phyloP scores from a whole-genome alignment of 108 stramenopile species.

The Bacterosira constricta region DNA sequence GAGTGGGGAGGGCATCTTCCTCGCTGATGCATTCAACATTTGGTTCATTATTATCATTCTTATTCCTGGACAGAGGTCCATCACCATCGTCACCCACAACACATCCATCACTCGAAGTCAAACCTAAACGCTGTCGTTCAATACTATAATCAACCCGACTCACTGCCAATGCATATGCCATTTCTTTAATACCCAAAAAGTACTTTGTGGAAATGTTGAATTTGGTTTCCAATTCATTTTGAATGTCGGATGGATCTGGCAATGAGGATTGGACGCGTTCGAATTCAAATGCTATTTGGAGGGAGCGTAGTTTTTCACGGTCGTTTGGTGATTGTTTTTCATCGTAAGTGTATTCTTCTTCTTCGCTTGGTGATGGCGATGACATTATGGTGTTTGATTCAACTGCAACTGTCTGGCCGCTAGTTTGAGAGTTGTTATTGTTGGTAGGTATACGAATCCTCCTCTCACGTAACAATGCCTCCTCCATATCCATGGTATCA shows the following conservation, averaged over 20 bases:
- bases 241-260: constrained; percentile 13
- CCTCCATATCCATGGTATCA: constrained; percentile 13
- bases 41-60: constrained; percentile 19
- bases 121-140: constrained; percentile 11
- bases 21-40: constrained; percentile 13
- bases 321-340: no score
- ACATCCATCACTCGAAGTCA: constrained; percentile 26
- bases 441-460: constrained; percentile 16
- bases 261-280: constrained; percentile 36
- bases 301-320: constrained; percentile 35
- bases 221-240: constrained; percentile 29
- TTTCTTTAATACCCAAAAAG: constrained; percentile 44
- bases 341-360: no score
- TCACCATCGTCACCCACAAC: constrained; percentile 1
- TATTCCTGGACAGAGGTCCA: constrained; percentile 22
- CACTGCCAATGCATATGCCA: constrained; percentile 51
- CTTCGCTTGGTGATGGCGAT: not conserved
- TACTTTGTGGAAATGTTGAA: constrained; percentile 39
- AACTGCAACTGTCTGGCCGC: constrained; percentile 1
- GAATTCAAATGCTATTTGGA: constrained; percentile 48
- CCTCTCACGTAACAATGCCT: constrained; percentile 17
- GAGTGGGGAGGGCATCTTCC: constrained; percentile 17
- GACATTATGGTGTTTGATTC: not conserved
- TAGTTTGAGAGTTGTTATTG: no score
- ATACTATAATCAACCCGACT: constrained; percentile 41